Evolutionary conservation across 257 asterid genomes (phyloP).

Genomic region (Petrea volubilis): DNA sequence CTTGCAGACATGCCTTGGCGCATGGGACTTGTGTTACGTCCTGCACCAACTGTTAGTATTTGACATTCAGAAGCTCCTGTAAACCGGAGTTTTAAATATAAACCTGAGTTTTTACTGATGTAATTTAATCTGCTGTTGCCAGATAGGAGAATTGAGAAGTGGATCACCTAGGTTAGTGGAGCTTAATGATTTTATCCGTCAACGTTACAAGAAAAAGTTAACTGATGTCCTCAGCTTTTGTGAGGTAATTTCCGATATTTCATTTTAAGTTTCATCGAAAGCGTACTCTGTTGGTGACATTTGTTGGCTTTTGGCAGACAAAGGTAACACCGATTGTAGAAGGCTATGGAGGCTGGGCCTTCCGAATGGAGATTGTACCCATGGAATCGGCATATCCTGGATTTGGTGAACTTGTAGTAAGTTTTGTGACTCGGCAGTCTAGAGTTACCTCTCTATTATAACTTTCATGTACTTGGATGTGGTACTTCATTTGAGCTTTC

Average conservation of each 20-base stretch:
- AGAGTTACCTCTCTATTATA: background rate
- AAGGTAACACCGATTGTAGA: slow-evolving; percentile 97
- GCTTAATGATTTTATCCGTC: slow-evolving; percentile 83
- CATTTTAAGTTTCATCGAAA: slow-evolving; percentile 12
- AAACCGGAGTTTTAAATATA: background rate
- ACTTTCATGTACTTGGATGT: too few species aligned
- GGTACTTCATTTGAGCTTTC: too few species aligned
- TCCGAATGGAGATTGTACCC: slow-evolving; percentile 96
- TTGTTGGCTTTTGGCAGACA: slow-evolving; percentile 59
- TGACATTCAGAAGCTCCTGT: slow-evolving; percentile 6
- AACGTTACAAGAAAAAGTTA: slow-evolving; percentile 66
- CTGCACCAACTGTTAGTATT: slow-evolving; percentile 92
- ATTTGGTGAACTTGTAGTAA: slow-evolving; percentile 90
- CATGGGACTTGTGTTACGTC: slow-evolving; percentile 97
- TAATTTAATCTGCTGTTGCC: slow-evolving; percentile 33
- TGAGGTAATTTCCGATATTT: slow-evolving; percentile 53
- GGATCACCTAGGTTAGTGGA: slow-evolving; percentile 95
- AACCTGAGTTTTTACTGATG: slow-evolving; percentile 13
- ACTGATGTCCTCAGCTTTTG: slow-evolving; percentile 96
- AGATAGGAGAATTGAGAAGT: slow-evolving; percentile 98
- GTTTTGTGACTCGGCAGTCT: slow-evolving; percentile 30
- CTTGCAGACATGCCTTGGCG: slow-evolving; percentile 99
- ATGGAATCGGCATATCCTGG: slow-evolving; percentile 98
- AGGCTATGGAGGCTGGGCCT: slow-evolving; percentile 99
- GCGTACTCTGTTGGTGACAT: slow-evolving; percentile 13